Evolutionary conservation across 2,329 filamentous ascomycete genomes (phyloP).

Genomic region (Tolypocladium pustulatum): DNA sequence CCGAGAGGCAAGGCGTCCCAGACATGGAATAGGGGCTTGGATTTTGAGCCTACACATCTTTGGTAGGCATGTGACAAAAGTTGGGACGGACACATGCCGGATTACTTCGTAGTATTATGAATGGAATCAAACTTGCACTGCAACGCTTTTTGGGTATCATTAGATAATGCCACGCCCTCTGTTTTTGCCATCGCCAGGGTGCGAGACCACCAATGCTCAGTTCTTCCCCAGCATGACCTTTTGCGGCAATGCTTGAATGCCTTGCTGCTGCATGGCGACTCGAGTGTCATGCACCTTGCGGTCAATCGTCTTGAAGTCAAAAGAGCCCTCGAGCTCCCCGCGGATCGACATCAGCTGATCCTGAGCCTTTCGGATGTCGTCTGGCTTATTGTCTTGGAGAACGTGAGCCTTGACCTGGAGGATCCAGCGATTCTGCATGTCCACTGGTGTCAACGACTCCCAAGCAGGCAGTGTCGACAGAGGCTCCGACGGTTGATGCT

Average conservation of each 20-base stretch:
- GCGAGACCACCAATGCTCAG: conserved; percentile 5
- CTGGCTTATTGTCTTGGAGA: conserved; percentile 44
- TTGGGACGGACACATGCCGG: not conserved
- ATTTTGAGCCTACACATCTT: no score
- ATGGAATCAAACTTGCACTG: not conserved
- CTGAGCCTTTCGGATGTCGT: conserved; percentile 44
- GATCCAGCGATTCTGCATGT: conserved; percentile 41
- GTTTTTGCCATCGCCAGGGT: not conserved
- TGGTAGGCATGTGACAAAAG: not conserved
- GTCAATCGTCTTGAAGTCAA: conserved; percentile 41
- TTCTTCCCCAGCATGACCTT: conserved; percentile 23
- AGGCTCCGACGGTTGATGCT: conserved; percentile 8
- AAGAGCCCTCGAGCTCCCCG: conserved; percentile 38
- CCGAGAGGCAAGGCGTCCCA: not conserved
- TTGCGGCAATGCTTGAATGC: conserved; percentile 26
- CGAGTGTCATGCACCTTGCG: conserved; percentile 44
- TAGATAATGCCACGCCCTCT: not conserved
- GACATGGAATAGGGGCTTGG: no score
- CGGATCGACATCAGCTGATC: conserved; percentile 37
- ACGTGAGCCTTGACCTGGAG: conserved; percentile 44
- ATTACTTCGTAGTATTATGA: not conserved
- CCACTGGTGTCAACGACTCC: conserved; percentile 35
- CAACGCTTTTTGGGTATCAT: not conserved
- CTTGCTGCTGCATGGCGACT: conserved; percentile 25
- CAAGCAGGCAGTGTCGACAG: conserved; percentile 30